phyloP scores from a whole-genome alignment of 1,284 basidiomycete species.

The Megacollybia platyphylla region DNA sequence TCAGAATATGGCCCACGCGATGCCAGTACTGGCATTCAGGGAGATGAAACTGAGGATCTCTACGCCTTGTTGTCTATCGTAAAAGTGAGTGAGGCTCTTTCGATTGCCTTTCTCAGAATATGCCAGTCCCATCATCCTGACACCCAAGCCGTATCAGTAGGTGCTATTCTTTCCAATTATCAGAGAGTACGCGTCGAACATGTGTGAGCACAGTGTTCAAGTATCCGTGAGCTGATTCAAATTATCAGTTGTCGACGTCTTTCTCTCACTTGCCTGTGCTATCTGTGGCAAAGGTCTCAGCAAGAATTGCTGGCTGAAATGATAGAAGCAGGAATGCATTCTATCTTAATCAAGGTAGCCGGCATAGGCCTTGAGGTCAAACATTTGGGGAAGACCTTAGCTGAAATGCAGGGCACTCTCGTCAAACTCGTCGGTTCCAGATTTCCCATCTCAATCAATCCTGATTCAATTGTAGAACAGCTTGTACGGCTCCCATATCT shows the following conservation, averaged over 20 bases:
- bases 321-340: conserved; percentile 70
- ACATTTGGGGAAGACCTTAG: conserved; percentile 74
- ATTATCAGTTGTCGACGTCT: conserved; percentile 66
- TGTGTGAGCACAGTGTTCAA: conserved; percentile 46
- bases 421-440: conserved; percentile 47
- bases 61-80: conserved; percentile 67
- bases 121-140: conserved; percentile 68
- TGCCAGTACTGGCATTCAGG: conserved; percentile 39
- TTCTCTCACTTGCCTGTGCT: conserved; percentile 71
- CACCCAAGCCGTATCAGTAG: conserved; percentile 81
- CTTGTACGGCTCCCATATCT: conserved; percentile 85
- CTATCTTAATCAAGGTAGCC: conserved; percentile 91
- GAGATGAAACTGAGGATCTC: conserved; percentile 97
- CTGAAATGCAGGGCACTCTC: conserved; percentile 66
- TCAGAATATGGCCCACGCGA: conserved; percentile 73
- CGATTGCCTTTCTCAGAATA: conserved; percentile 4
- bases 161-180: conserved; percentile 96
- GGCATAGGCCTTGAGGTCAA: conserved; percentile 77
- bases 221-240: conserved; percentile 3
- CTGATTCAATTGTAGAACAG: conserved; percentile 37
- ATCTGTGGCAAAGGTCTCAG: conserved; percentile 93
- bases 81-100: conserved; percentile 38
- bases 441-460: not conserved
- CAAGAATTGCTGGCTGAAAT: conserved; percentile 77
- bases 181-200: conserved; percentile 96